Base-by-base conservation (phyloP, 805 yeast genomes). In the Suhomyces sp. region DNA sequence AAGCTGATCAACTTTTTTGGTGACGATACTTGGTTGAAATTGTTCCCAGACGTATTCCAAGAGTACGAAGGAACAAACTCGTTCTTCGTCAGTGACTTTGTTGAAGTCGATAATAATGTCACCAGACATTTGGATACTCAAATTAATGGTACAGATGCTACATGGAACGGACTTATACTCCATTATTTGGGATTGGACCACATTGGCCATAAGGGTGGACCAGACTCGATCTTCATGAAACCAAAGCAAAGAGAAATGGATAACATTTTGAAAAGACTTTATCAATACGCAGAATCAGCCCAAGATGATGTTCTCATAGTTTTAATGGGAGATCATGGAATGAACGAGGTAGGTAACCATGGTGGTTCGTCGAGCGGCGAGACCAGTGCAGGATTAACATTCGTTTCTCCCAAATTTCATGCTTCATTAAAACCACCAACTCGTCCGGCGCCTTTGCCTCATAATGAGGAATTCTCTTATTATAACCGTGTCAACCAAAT, bases 121-220 rank as follows among this genome's bases (percentile, higher is more conserved):
- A 90, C 98, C 0, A 70, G 97, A 31, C 97, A 93, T 57, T 56
- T 93, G 19, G 81, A 76, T 25, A 46, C 54, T 5, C 86, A 87
- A 45, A 56, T 91, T 18, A 49, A 57, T 9, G 6, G 21, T 18
- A 26, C 22, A 2, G 52, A 60, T 1, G 50, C 54, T 8, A 45
- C 56, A 13, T 93, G 98, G 98, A 96, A 93, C 54, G 83, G 81
- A 4, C 63, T 93, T 42, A 82, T 93, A 25, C 63, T 93, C 24
- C 99, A 93, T 56, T 93, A 91, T 51, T 64, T 93, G 13, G 99
- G 99, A 0, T 66, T 93, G 19, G 99, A 93, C 55, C 99, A 93
- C 56, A 93, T 93, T 50, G 99, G 99, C 2, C 99, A 93, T 58
- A 91, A 88, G 55, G 95, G 95, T 28, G 99, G 99, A 0, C 91